A percentile compares a stretch with the other conserved stretches of the same genome.
Evolutionary conservation across 2,329 filamentous ascomycete genomes (phyloP).

Genomic region (Teratosphaeria gauchensis): DNA sequence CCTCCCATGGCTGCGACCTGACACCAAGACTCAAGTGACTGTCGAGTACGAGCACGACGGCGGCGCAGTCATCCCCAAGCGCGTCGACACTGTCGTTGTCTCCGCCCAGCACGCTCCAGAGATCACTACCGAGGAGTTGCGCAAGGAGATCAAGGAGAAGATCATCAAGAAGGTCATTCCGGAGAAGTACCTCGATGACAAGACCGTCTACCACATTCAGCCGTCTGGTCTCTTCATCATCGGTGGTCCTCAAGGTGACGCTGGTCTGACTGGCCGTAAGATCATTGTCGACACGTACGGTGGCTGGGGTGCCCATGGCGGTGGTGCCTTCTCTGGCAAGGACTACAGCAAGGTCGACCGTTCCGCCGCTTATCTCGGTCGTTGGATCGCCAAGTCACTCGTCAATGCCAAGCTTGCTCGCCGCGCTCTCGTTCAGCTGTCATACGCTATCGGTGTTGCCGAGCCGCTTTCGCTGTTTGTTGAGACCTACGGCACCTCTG

Average conservation of each 20-base stretch:
- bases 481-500: constrained; percentile 91
- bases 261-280: constrained; percentile 96
- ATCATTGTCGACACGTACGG: constrained; percentile 99
- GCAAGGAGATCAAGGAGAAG: constrained; percentile 93
- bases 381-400: constrained; percentile 99
- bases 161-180: constrained; percentile 95
- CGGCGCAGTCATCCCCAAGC: constrained; percentile 81
- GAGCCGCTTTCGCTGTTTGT: constrained; percentile 98
- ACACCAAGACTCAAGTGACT: constrained; percentile 99
- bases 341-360: constrained; percentile 99
- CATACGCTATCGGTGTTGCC: constrained; percentile 96
- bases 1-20: constrained; percentile 89
- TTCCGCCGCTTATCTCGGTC: constrained; percentile 91
- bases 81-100: constrained; percentile 94
- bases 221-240: constrained; percentile 98
- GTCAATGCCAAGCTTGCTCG: constrained; percentile 81
- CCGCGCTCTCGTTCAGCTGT: constrained; percentile 92
- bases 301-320: constrained; percentile 98
- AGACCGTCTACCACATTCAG: constrained; percentile 97
- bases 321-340: constrained; percentile 99
- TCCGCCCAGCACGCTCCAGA: constrained; percentile 86
- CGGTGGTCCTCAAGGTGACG: constrained; percentile 96
- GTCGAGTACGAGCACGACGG: constrained; percentile 96
- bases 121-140: constrained; percentile 83
- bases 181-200: constrained; percentile 79